phyloP scores from a whole-genome alignment of 306 rosid genomes.

The Dryas alaskensis region DNA sequence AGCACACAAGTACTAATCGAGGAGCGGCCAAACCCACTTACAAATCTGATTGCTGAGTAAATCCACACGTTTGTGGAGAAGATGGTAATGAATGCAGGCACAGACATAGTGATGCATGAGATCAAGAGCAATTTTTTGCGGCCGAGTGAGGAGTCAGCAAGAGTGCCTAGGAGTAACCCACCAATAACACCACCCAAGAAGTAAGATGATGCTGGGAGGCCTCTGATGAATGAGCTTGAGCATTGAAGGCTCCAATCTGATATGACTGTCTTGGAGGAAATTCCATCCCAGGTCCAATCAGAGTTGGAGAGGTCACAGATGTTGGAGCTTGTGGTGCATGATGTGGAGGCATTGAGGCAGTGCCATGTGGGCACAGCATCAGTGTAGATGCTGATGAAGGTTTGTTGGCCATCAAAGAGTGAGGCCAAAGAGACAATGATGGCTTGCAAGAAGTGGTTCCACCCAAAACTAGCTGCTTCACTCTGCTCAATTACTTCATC shows the following conservation, averaged over 20 bases:
- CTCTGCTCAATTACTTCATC: slow-evolving; percentile 14
- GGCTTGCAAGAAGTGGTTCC: slow-evolving; percentile 21
- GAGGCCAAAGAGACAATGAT: slow-evolving; percentile 34
- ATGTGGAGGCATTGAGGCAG: slow-evolving; percentile 24
- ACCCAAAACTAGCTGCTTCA: slow-evolving; percentile 13
- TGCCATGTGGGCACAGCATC: slow-evolving; percentile 48
- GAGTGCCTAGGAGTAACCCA: slow-evolving; percentile 30
- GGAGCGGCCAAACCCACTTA: slow-evolving; percentile 10
- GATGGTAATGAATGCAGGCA: slow-evolving; percentile 7
- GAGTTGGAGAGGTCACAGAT: slow-evolving; percentile 35
- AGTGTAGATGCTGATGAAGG: slow-evolving; percentile 40
- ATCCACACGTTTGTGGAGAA: slow-evolving; percentile 16
- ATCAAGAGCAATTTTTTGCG: slow-evolving; percentile 27
- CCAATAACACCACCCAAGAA: slow-evolving; percentile 31
- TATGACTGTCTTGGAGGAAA: slow-evolving; percentile 29
- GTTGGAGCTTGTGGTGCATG: slow-evolving; percentile 25
- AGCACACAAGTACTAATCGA: slow-evolving; percentile 20
- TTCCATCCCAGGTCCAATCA: slow-evolving; percentile 42
- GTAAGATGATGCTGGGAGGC: slow-evolving; percentile 4
- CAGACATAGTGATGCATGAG: slow-evolving; percentile 15
- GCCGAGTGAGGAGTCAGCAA: slow-evolving; percentile 41
- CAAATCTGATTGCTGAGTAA: slow-evolving; percentile 11
- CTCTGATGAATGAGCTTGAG: slow-evolving; percentile 25
- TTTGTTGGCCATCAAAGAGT: slow-evolving; percentile 44
- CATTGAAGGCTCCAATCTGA: slow-evolving; percentile 46